Percentiles rank a stretch among this genome's conserved stretches.
Evolutionary conservation across 768 basidiomycete species (phyloP).

Genomic region (Xanthoconium stramineum): DNA sequence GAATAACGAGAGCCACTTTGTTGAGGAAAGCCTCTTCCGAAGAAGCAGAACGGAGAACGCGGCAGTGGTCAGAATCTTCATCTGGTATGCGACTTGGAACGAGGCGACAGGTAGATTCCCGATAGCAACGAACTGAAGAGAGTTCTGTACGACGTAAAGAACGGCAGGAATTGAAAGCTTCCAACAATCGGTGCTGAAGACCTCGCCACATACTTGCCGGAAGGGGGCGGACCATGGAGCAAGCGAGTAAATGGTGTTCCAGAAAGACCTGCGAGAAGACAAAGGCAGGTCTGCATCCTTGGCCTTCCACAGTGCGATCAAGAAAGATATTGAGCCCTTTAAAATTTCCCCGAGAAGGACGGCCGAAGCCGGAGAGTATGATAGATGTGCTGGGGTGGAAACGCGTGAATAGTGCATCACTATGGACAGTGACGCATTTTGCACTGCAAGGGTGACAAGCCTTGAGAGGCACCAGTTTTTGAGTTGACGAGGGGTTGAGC

Average conservation of each 20-base stretch:
- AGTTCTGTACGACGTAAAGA: conserved; percentile 95
- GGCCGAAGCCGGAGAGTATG: conserved; percentile 93
- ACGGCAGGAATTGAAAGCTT: conserved; percentile 96
- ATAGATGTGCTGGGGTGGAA: conserved; percentile 67
- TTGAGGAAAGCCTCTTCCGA: conserved; percentile 63
- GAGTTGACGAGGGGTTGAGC: background rate
- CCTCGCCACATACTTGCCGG: conserved; percentile 57
- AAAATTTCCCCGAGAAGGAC: conserved; percentile 93
- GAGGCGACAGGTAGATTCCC: conserved; percentile 94
- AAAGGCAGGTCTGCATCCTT: conserved; percentile 42
- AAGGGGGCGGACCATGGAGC: conserved; percentile 50
- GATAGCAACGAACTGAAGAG: conserved; percentile 95
- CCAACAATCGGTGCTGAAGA: conserved; percentile 95
- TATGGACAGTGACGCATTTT: conserved; percentile 93
- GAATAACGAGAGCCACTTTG: conserved; percentile 86
- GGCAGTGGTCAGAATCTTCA: conserved; percentile 97
- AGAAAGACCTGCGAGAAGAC: conserved; percentile 40
- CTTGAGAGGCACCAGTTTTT: conserved; percentile 33
- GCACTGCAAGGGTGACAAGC: conserved; percentile 83
- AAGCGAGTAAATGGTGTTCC: conserved; percentile 34
- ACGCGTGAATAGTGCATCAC: conserved; percentile 99
- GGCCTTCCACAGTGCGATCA: conserved; percentile 69
- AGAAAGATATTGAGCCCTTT: conserved; percentile 88
- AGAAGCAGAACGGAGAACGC: conserved; percentile 86
- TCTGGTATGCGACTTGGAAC: conserved; percentile 97